Evolutionary conservation across 192 early-diverging fungal species (phyloP).

Genomic region (Rhizophagus clarus): DNA sequence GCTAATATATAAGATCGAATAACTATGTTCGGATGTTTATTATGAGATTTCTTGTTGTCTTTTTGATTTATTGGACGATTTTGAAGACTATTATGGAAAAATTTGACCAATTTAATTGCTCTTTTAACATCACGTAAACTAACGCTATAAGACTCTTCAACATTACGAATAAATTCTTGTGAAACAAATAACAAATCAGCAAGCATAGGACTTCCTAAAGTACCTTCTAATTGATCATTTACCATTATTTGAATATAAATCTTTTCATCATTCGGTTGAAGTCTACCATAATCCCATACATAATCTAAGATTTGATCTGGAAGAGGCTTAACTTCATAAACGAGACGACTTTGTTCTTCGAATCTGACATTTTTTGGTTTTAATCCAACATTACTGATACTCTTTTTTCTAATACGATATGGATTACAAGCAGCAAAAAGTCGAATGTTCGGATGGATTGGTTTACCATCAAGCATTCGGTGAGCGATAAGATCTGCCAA

Average conservation of each 20-base stretch:
- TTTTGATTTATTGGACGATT: not conserved
- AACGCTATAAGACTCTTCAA: constrained; percentile 31
- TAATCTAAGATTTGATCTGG: constrained; percentile 28
- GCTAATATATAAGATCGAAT: constrained; percentile 15
- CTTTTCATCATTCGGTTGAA: constrained; percentile 12
- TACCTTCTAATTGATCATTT: not conserved
- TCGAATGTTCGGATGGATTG: constrained; percentile 25
- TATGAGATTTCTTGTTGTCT: not conserved
- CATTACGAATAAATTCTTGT: constrained; percentile 30
- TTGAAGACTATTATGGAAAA: not conserved
- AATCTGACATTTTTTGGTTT: constrained; percentile 1
- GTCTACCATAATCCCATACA: constrained; percentile 31
- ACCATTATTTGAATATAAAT: constrained; percentile 22
- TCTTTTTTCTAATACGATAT: constrained; percentile 22
- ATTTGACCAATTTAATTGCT: constrained; percentile 25
- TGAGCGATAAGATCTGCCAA: constrained; percentile 22
- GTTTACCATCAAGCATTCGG: constrained; percentile 14
- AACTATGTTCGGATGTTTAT: not conserved
- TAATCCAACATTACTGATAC: constrained; percentile 20
- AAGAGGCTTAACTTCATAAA: constrained; percentile 29
- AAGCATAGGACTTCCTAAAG: not conserved
- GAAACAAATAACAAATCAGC: constrained; percentile 27
- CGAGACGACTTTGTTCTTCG: constrained; percentile 30
- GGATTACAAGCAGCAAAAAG: constrained; percentile 35
- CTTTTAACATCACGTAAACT: constrained; percentile 32